phyloP scores from a whole-genome alignment of 176 grass and related monocot genomes.

The maize (Zea mays) region Zm-B73-REFERENCE-NAM-5.0 NC_050100.1:76967001-76967500 shows the following conservation, averaged over 20 bases:
- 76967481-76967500: neutral
- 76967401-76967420: neutral
- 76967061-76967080: slow-evolving; percentile 19
- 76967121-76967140: slow-evolving; percentile 46
- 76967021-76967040: slow-evolving; percentile 14
- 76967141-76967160: slow-evolving; percentile 12
- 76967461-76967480: neutral
- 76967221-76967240: slow-evolving; percentile 1
- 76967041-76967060: slow-evolving; percentile 23
- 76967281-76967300: slow-evolving; percentile 1
- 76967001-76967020: slow-evolving; percentile 21
- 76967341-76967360: neutral
- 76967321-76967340: neutral
- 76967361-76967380: neutral
- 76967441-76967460: neutral
- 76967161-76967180: slow-evolving; percentile 21
- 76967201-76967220: slow-evolving; percentile 11
- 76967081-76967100: neutral
- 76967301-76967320: neutral
- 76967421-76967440: slow-evolving; percentile 7
- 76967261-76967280: slow-evolving; percentile 5
- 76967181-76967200: slow-evolving; percentile 20
- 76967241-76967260: slow-evolving; percentile 6
- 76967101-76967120: slow-evolving; percentile 1
- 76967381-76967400: neutral